Base-by-base conservation (phyloP, 768 basidiomycete species). In the Austroboletus festivus region DNA sequence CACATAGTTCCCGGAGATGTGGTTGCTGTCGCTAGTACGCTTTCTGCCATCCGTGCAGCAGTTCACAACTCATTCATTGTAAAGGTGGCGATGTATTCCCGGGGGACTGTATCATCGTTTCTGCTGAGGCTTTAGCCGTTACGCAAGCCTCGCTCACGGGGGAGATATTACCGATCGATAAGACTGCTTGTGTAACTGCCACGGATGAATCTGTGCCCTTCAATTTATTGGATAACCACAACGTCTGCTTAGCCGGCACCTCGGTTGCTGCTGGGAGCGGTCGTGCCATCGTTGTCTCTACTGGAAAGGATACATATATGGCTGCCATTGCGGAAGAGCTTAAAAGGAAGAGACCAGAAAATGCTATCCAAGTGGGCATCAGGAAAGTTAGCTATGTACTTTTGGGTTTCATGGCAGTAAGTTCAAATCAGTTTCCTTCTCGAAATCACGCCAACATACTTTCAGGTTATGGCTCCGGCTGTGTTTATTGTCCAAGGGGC, bases 101-200 rank as follows among this genome's bases (percentile, higher is more conserved):
- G 18, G 68, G 70, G 19, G 68, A 69, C 23, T 69, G 64, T 28
- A 16, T 71, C 24, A 8, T 71, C n/a, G 53, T 68, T 22, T 64
- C 56, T 38, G 63, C 70, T 5, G 64, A 68, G 44, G 57, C 68
- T n/a, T 35, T 69, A 45, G 51, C 68, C 11, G n/a, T 69, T 23
- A 54, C 68, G 5, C 68, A 69, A 41, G 70, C 70, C 3, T 69
- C 68, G 5, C 64, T 69, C 48, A 69, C 68, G 13, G 68, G 68
- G 34, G 68, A 69, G 57, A 52, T 70, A 40, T 22, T 70, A 38
- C 68, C 68, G n/a, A 39, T 71, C 22, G 68, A 69, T 35, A 69
- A 69, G 48, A 33, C 26, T 22, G 34, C 54, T 16, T 59, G 66
- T 18, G 31, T 56, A 15, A 48, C 38, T 18, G 38, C 57, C 5